Base-by-base conservation (phyloP, 768 basidiomycete genomes). In the Rhodotorula paludigena region DNA sequence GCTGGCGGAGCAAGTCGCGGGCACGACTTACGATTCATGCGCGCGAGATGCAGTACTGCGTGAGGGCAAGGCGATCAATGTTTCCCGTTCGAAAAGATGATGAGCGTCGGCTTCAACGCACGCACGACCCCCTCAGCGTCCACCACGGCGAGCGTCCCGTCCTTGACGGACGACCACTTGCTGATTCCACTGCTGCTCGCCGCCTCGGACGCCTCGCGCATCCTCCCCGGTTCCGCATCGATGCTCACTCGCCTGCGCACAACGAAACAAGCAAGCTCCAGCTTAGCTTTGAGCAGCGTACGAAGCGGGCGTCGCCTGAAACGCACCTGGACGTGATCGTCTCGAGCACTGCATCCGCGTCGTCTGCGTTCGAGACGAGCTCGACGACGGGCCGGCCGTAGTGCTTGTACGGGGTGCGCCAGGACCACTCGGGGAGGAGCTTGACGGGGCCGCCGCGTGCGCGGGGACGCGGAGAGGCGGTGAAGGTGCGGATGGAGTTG, bases 1-100 rank as follows among this genome's bases (percentile, higher is more conserved):
- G 9, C 9, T 21, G 32, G 23, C 3, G 30, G 18, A 33, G 6
- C 32, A 38, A 18, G n/a, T 6, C 2, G 21, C 1, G n/a, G 25
- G n/a, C n/a, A 10, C 7, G 12, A 48, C 58, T 3, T 35, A 59
- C 58, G 58, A n/a, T 59, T 35, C 58, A 59, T 59, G 11, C 23
- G 20, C 11, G 58, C 58, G 15, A 51, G 12, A 3, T 41, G 35
- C 21, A 60, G 36, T 9, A 60, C 59, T 59, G 47, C 21, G 11
- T 30, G 28, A 10, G 28, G 41, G n/a, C n/a, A n/a, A n/a, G n/a
- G n/a, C n/a, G n/a, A n/a, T n/a, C n/a, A n/a, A n/a, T n/a, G n/a
- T n/a, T n/a, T n/a, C n/a, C n/a, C n/a, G n/a, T n/a, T 45, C 7
- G 8, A 45, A 8, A 45, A 20, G 20, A 41, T 10, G 41, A 41